phyloP scores from a whole-genome alignment of 2,329 filamentous ascomycete species.

The Graphilbum fragrans region DNA sequence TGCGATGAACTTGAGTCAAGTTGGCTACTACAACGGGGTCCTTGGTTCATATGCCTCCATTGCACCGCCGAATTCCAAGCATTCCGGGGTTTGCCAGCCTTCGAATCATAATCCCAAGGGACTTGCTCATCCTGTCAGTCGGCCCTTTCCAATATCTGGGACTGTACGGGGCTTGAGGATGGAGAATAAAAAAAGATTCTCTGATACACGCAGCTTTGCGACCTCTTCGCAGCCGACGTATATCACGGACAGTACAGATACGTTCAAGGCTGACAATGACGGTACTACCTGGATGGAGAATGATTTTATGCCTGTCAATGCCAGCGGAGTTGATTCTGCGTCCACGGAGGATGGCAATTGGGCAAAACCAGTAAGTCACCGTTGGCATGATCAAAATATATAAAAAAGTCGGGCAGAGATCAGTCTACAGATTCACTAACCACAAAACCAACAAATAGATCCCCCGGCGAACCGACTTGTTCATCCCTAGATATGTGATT shows the following conservation, averaged over 20 bases:
- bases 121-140: not conserved
- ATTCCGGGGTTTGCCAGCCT: no score
- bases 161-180: not conserved
- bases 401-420: no score
- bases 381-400: no score
- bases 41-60: not conserved
- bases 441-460: not conserved
- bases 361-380: constrained; percentile 11
- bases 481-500: constrained; percentile 6
- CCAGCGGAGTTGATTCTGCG: not conserved
- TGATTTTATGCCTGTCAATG: not conserved
- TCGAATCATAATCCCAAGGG: not conserved
- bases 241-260: not conserved
- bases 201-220: not conserved
- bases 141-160: not conserved
- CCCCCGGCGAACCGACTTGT: constrained; percentile 4
- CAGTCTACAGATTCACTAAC: no score
- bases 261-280: not conserved
- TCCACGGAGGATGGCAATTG: constrained; percentile 2
- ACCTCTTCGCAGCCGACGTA: not conserved
- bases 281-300: constrained; percentile 5
- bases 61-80: not conserved
- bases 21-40: not conserved
- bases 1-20: constrained; percentile 4
- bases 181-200: not conserved